phyloP scores from a whole-genome alignment of 1,284 basidiomycete species.

The Cryptococcus floricola region DNA sequence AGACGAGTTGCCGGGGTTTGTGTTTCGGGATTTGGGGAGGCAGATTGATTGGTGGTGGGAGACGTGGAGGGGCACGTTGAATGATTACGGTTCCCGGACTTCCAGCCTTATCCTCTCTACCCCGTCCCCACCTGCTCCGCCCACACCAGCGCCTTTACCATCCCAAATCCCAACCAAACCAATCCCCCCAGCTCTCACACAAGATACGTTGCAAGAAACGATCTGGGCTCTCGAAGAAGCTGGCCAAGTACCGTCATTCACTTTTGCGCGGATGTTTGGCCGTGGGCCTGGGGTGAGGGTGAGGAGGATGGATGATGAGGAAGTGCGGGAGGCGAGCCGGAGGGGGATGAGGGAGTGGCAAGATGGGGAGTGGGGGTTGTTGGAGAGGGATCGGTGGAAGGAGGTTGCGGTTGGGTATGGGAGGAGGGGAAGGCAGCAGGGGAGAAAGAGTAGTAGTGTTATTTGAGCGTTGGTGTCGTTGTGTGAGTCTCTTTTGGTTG shows the following conservation, averaged over 20 bases:
- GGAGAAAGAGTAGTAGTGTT: no score
- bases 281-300: not conserved
- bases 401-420: not conserved
- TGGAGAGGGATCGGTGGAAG: constrained; percentile 5
- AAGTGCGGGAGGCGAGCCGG: constrained; percentile 3
- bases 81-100: not conserved
- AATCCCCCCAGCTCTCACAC: constrained; percentile 2
- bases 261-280: constrained; percentile 8
- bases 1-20: constrained; percentile 3
- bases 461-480: no score
- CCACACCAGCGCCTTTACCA: not conserved
- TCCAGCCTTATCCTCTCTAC: not conserved
- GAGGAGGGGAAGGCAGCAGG: no score
- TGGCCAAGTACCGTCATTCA: constrained; percentile 2
- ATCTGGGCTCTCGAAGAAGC: constrained; percentile 7
- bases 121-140: not conserved
- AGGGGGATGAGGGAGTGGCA: constrained; percentile 8
- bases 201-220: not conserved
- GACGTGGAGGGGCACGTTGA: constrained; percentile 2
- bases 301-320: constrained; percentile 3
- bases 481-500: no score
- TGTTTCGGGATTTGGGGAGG: not conserved
- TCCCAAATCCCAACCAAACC: not conserved
- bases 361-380: not conserved
- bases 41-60: constrained; percentile 7